A percentile compares a stretch with the other conserved stretches of the same genome.
Evolutionary conservation across 2,329 filamentous ascomycete species (phyloP).

Genomic region (Zymoseptoria ardabiliae): DNA sequence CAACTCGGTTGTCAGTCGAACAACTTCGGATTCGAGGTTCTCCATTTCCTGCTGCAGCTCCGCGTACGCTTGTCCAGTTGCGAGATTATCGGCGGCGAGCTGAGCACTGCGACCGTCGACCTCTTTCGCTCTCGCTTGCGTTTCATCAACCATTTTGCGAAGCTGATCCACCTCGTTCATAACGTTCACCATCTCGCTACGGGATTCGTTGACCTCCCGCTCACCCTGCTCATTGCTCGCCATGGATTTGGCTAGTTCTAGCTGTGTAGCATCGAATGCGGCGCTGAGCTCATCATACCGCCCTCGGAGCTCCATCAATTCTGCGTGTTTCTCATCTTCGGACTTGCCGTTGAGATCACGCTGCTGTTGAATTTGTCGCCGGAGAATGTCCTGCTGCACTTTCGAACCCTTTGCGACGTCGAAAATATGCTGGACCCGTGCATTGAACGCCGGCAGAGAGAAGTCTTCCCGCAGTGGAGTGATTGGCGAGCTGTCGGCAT

Average conservation of each 20-base stretch:
- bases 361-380: slow-evolving; percentile 91
- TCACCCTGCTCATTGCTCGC: slow-evolving; percentile 23
- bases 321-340: slow-evolving; percentile 49
- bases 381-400: slow-evolving; percentile 82
- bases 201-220: slow-evolving; percentile 23
- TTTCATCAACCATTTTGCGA: slow-evolving; percentile 23
- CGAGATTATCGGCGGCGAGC: slow-evolving; percentile 18
- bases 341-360: slow-evolving; percentile 85
- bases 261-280: slow-evolving; percentile 22
- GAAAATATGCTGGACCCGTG: slow-evolving; percentile 72
- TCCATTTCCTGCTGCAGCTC: slow-evolving; percentile 28
- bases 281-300: slow-evolving; percentile 22
- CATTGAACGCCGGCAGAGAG: slow-evolving; percentile 66
- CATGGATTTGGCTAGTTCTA: slow-evolving; percentile 26
- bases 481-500: slow-evolving; percentile 36
- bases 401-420: slow-evolving; percentile 67
- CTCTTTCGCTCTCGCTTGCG: slow-evolving; percentile 27
- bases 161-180: slow-evolving; percentile 31
- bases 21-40: slow-evolving; percentile 54
- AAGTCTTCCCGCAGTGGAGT: slow-evolving; percentile 44
- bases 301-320: slow-evolving; percentile 25
- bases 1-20: slow-evolving; percentile 65
- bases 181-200: slow-evolving; percentile 36
- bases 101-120: slow-evolving; percentile 27
- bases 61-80: slow-evolving; percentile 17